These are phyloP conservation scores for Coffea humblotiana DNA, from an alignment of 305 asterid genomes.

Conservation along the genomic window DNA sequence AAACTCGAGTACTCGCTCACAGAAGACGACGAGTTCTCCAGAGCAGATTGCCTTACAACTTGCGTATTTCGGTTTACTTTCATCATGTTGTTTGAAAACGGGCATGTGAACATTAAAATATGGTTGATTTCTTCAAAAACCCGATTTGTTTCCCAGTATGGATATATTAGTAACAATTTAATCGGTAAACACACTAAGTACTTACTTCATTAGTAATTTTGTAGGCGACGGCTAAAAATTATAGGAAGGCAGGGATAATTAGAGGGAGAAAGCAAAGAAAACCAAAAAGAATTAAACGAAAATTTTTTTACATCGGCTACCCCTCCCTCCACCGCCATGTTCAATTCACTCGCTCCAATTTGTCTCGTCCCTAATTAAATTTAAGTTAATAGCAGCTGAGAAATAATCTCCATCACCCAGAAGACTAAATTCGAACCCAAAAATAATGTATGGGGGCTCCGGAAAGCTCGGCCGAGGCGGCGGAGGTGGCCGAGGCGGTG, in stretches of 20 bases:
- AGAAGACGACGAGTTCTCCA: too few relatives aligned
- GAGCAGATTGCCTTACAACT: too few relatives aligned
- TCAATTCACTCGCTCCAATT: slow-evolving; percentile 9
- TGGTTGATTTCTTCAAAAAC: not conserved
- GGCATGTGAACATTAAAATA: not conserved
- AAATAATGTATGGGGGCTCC: slow-evolving; percentile 72
- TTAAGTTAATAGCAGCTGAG: not conserved
- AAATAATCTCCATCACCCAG: not conserved
- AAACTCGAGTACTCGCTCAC: too few relatives aligned
- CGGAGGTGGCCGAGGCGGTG: slow-evolving; percentile 52
- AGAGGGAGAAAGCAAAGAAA: not conserved
- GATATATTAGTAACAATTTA: not conserved
- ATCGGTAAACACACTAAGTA: not conserved
- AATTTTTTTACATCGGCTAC: slow-evolving; percentile 11
- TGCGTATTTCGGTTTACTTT: too few relatives aligned
- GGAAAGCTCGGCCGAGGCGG: slow-evolving; percentile 78
- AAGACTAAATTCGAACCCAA: slow-evolving; percentile 16
- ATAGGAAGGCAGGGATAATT: not conserved
- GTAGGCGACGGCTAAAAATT: not conserved
- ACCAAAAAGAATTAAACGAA: not conserved
- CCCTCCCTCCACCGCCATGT: slow-evolving; percentile 8
- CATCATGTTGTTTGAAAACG: too few relatives aligned
- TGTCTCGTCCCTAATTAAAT: not conserved
- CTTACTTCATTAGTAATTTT: not conserved
- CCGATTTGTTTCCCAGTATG: not conserved